Base-by-base conservation (phyloP, 192 early-diverging fungal genomes). In the Backusella westeae region DNA sequence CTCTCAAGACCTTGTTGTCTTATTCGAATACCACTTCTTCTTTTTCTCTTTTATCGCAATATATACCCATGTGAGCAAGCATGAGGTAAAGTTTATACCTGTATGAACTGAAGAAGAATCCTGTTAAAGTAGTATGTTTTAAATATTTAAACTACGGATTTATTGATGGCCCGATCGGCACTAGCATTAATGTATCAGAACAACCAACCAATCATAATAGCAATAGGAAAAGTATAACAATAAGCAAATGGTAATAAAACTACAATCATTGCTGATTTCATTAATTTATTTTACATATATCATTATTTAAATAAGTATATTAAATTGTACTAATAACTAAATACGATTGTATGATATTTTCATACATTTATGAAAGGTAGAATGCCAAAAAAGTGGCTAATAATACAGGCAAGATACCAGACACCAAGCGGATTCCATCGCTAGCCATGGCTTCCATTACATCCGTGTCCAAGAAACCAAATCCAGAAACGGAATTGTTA, bases 401-500 rank as follows among this genome's bases (percentile, higher is more conserved):
- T 63, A 63, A 26, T 14, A 63, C 26, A 14, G 56, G 56, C 9
- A 63, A 63, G 26, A 29, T 14, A 29, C 56, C 56, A 10, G 56
- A 23, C 56, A 63, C 12, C 10, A 63, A 63, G 10, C 26, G 56
- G 26, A 29, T 14, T 63, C 56, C 56, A 63, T 23, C 56, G 29
- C 26, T 63, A 12, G 21, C 74, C 46, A 67, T 29, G 2, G 78
- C 42, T 21, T 77, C 68, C 46, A 81, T 66, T 9, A 81, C 68
- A 74, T 81, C 80, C 8, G 72, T 41, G 34, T 81, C 76, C 39
- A 81, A 73, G n/a, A 77, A 81, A 10, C 53, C 72, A 19, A 74
- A 74, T 7, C 80, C 76, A n/a, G 80, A 81, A 3, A 77, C 9
- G 12, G 41, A 29, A 41, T 15, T 26, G 17, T 42, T 69, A 26